A percentile compares a stretch with the other conserved stretches of the same genome.
phyloP scores from a whole-genome alignment of 306 rosid genomes.

The Ochetophila trinervis region DNA sequence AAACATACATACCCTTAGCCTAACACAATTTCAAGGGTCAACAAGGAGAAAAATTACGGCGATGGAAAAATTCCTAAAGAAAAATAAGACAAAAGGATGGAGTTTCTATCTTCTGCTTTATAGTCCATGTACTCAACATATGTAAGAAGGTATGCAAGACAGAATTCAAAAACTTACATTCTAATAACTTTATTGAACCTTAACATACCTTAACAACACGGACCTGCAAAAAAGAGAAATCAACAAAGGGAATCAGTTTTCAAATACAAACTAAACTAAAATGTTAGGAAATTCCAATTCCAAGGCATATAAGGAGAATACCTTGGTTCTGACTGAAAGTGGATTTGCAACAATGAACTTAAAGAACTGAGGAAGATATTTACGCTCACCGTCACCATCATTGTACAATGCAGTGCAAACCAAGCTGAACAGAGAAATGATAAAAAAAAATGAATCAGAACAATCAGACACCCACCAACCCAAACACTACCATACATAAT shows the following conservation, averaged over 20 bases:
- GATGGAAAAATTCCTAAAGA: too few relatives aligned
- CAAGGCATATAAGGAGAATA: conserved; percentile 22
- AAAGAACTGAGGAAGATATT: conserved; percentile 95
- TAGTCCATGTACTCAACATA: conserved; percentile 9
- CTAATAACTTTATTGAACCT: conserved; percentile 26
- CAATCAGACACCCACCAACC: background rate
- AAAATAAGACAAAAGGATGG: too few relatives aligned
- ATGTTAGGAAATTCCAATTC: background rate
- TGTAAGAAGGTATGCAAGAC: conserved; percentile 6
- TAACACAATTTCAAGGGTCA: too few relatives aligned
- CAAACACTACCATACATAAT: background rate
- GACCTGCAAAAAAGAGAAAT: conserved; percentile 62
- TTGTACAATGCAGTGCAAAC: conserved; percentile 94
- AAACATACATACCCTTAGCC: too few relatives aligned
- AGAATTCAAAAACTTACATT: conserved; percentile 35
- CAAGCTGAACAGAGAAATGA: conserved; percentile 43
- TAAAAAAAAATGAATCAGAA: background rate
- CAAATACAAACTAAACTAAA: background rate
- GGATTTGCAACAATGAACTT: conserved; percentile 94
- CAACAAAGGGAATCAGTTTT: background rate
- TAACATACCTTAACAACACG: conserved; percentile 90
- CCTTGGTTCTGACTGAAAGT: conserved; percentile 95
- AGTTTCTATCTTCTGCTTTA: background rate
- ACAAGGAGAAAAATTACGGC: too few relatives aligned
- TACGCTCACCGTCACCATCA: conserved; percentile 90